Conservation (phyloP, 257 asterid genomes). For the Salvia splendens region DNA sequence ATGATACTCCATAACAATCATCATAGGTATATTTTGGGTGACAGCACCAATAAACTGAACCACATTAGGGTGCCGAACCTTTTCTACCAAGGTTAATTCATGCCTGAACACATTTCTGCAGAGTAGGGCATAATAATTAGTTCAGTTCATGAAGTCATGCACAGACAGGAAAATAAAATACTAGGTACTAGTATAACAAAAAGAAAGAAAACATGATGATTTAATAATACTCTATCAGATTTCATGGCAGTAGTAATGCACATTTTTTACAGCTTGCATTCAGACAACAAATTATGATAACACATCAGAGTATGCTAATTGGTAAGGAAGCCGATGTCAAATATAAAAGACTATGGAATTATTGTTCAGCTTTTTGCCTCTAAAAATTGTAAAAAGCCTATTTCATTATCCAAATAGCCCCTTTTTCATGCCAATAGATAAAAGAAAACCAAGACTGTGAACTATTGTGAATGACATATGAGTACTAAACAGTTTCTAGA, state of each 20-base stretch:
- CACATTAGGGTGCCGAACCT: constrained; percentile 96
- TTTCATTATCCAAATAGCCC: too few relatives aligned
- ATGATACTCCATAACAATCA: constrained; percentile 87
- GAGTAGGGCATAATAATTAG: constrained; percentile 30
- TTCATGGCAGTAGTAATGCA: background rate
- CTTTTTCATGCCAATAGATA: too few relatives aligned
- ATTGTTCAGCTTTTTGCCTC: background rate
- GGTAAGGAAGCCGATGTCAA: constrained; percentile 18
- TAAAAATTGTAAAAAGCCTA: too few relatives aligned
- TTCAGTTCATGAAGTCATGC: constrained; percentile 25
- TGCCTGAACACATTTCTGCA: constrained; percentile 86
- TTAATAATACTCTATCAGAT: background rate
- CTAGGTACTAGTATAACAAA: constrained; percentile 3
- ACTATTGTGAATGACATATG: too few relatives aligned
- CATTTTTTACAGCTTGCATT: constrained; percentile 17
- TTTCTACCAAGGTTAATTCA: constrained; percentile 83
- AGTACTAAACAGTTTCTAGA: background rate
- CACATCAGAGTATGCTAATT: background rate
- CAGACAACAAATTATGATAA: background rate
- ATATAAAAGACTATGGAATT: constrained; percentile 9
- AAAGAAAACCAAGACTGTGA: too few relatives aligned
- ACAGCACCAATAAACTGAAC: constrained; percentile 99
- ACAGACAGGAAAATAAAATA: constrained; percentile 4
- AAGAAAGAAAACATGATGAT: constrained; percentile 8
- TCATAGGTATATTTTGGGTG: constrained; percentile 95